Evolutionary conservation across 192 early-diverging fungal genomes (phyloP), one percentile per base, ranked within the genome.

Genomic region (Linnemannia schmuckeri): DNA sequence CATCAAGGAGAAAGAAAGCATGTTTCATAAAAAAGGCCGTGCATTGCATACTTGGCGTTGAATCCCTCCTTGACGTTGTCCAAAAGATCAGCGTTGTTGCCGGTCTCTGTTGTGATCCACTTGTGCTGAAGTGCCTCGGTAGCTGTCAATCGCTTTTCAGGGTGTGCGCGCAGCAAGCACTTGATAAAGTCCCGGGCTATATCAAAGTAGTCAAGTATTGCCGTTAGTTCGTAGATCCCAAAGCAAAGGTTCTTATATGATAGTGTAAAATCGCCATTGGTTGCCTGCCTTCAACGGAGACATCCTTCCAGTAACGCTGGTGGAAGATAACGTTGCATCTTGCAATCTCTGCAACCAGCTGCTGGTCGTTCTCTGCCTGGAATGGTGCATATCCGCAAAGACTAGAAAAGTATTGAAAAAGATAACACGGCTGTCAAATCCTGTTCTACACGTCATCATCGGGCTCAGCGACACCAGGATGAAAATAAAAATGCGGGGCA

Each of bases 371-470:
- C 71, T 93, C 91, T 35, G 93, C 90, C 78, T 90, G 94, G 88
- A 94, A 96, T 37, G 96, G 96, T 35, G 92, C 91, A 89, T 97
- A 97, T 42, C 96, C 96, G 82, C 95, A 97, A 12, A 97, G 89
- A 54, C 92, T 93, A 69, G 20, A 70, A 52, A 18, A 20, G 27
- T 4, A 4, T 49, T 27, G 42, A 24, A 49, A 20, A 38, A 12
- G 6, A 37, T 0, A 61, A 13, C 30, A 49, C 44, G 5, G 10
- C 47, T 66, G 10, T 66, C 12, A 66, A 15, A 9, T 35, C 61
- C 61, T 63, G 61, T 57, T 27, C 55, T 57, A 27, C 24, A 57
- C 61, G 61, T 33, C 30, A 33, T 55, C 9, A 75, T 75, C 49
- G 20, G 74, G 46, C 35, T 47, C 33, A 18, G 24, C 35, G 13